Conservation (phyloP, 140 eudicot genomes). For the Cichorium intybus region DNA sequence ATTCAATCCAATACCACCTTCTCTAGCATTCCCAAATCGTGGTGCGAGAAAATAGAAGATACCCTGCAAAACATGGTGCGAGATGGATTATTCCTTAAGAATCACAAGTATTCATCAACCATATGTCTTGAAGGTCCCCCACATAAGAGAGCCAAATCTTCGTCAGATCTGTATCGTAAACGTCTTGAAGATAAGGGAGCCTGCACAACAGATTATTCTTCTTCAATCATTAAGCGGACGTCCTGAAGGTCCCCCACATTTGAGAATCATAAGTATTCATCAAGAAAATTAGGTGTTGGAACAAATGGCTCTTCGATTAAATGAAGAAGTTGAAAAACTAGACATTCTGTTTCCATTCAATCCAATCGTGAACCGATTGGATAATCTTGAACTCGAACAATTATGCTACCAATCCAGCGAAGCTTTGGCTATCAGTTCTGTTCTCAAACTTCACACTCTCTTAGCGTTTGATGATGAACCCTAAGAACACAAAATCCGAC, state of each 20-base stretch:
- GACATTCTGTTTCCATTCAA: slow-evolving; percentile 79
- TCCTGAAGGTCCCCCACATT: slow-evolving; percentile 80
- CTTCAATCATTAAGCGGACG: slow-evolving; percentile 53
- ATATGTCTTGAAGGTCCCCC: no score
- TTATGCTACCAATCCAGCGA: slow-evolving; percentile 74
- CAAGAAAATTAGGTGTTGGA: slow-evolving; percentile 67
- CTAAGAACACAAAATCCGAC: slow-evolving; percentile 15
- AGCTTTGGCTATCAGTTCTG: slow-evolving; percentile 77
- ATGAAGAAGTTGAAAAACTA: slow-evolving; percentile 69
- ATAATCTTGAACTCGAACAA: slow-evolving; percentile 55
- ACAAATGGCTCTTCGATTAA: slow-evolving; percentile 54
- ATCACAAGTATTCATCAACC: no score
- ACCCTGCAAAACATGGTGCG: no score
- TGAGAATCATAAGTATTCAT: slow-evolving; percentile 75
- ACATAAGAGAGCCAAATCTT: no score
- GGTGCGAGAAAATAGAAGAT: no score
- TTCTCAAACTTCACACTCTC: slow-evolving; percentile 61
- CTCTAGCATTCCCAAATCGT: no score
- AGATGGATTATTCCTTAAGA: no score
- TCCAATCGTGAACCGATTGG: slow-evolving; percentile 49
- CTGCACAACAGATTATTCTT: slow-evolving; percentile 76
- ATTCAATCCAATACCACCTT: no score
- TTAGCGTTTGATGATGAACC: slow-evolving; percentile 57
- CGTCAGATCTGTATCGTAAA: no score
- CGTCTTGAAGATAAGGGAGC: no score